Percentiles rank a stretch among this genome's conserved stretches.
Evolutionary conservation across 495 filamentous ascomycete genomes (phyloP).

Genomic region (Emericellopsis terricola): DNA sequence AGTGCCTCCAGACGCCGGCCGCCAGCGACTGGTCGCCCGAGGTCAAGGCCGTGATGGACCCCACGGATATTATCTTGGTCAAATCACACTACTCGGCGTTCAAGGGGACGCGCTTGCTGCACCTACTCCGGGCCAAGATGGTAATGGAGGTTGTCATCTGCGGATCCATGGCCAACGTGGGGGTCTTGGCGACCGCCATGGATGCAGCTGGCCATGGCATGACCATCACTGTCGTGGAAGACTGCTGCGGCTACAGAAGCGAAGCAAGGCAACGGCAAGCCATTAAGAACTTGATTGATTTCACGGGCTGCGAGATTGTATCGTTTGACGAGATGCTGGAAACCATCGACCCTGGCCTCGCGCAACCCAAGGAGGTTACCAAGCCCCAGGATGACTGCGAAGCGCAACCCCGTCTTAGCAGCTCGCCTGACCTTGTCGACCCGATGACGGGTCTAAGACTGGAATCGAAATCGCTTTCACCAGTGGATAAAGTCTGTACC

Average conservation of each 20-base stretch:
- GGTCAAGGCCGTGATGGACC: conserved; percentile 35
- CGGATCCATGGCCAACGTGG: conserved; percentile 74
- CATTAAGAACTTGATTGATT: conserved; percentile 54
- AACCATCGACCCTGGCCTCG: conserved; percentile 6
- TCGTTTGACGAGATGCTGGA: conserved; percentile 39
- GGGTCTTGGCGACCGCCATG: conserved; percentile 80
- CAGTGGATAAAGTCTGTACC: not conserved
- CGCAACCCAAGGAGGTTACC: not conserved
- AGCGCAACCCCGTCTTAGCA: not conserved
- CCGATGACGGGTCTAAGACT: not conserved
- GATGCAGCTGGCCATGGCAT: conserved; percentile 82
- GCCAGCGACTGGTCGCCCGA: conserved; percentile 47
- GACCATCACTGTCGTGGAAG: conserved; percentile 66
- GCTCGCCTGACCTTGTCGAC: not conserved
- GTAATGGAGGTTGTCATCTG: conserved; percentile 87
- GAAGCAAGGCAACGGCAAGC: conserved; percentile 56
- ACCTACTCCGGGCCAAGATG: conserved; percentile 53
- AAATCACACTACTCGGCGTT: conserved; percentile 88
- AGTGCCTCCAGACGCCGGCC: conserved; percentile 20
- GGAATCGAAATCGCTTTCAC: not conserved
- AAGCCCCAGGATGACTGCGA: not conserved
- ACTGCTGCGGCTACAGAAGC: conserved; percentile 75
- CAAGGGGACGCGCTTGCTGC: conserved; percentile 46
- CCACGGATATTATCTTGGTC: conserved; percentile 48
- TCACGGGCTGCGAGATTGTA: conserved; percentile 52